These are phyloP conservation scores for Boletus rubescentipes DNA, from an alignment of 768 basidiomycete genomes.

Conservation along the genomic window DNA sequence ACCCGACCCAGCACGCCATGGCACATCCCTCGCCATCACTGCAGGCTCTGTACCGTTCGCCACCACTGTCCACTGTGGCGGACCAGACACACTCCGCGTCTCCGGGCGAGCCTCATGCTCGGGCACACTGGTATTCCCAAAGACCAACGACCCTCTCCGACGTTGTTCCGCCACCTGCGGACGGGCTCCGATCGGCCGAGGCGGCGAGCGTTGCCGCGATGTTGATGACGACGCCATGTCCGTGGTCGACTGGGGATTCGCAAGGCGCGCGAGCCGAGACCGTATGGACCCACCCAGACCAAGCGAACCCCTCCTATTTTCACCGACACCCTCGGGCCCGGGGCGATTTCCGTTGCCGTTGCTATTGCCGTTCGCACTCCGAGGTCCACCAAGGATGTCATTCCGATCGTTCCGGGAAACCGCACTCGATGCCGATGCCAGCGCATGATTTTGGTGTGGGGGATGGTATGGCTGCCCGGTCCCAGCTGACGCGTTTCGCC, in stretches of 20 bases:
- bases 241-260: constrained; percentile 14
- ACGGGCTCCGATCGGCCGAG: constrained; percentile 27
- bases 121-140: not conserved
- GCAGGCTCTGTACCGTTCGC: not conserved
- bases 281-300: constrained; percentile 26
- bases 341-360: constrained; percentile 11
- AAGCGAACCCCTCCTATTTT: constrained; percentile 20
- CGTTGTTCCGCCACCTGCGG: constrained; percentile 19
- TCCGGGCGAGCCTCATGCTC: constrained; percentile 17
- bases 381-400: constrained; percentile 3
- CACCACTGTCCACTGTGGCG: constrained; percentile 13
- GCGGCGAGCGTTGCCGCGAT: constrained; percentile 23
- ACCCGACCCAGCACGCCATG: constrained; percentile 25
- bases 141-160: constrained; percentile 8
- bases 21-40: constrained; percentile 13
- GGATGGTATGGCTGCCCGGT: constrained; percentile 12
- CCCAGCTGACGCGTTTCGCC: constrained; percentile 17
- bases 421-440: not conserved
- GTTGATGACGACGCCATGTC: constrained; percentile 7
- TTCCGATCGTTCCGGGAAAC: constrained; percentile 12
- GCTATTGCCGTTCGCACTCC: constrained; percentile 1
- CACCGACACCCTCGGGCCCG: constrained; percentile 8
- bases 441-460: constrained; percentile 2
- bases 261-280: constrained; percentile 27
- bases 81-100: not conserved